These are phyloP conservation scores for Neonothopanus nambi DNA, from an alignment of 1,284 basidiomycete genomes.

Conservation along the genomic window DNA sequence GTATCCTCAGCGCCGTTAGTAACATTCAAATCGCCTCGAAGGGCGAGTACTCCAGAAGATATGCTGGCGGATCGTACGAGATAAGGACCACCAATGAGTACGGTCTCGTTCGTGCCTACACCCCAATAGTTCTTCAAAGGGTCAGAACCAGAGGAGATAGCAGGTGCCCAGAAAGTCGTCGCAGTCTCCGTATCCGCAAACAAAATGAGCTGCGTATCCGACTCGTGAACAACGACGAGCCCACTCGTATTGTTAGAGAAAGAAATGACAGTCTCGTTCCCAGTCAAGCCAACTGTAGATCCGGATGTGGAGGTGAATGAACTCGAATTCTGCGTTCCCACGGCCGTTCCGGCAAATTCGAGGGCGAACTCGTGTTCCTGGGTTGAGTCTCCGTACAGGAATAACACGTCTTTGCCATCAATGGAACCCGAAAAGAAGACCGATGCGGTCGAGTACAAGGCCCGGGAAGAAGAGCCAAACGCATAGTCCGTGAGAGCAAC, in stretches of 20 bases:
- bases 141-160: conserved; percentile 29
- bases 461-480: conserved; percentile 51
- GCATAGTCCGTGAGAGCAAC: conserved; percentile 65
- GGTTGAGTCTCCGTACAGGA: conserved; percentile 59
- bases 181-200: conserved; percentile 64
- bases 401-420: conserved; percentile 64
- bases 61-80: conserved; percentile 34
- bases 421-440: conserved; percentile 70
- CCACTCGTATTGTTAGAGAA: conserved; percentile 57
- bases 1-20: conserved; percentile 27
- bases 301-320: background rate
- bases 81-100: conserved; percentile 20
- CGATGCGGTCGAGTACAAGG: conserved; percentile 67
- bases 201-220: conserved; percentile 62
- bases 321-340: conserved; percentile 25
- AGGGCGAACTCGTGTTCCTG: conserved; percentile 63
- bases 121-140: conserved; percentile 46
- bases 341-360: conserved; percentile 45
- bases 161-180: conserved; percentile 50
- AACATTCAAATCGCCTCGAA: conserved; percentile 49
- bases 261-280: conserved; percentile 38
- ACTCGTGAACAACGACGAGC: conserved; percentile 64
- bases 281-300: conserved; percentile 20
- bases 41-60: conserved; percentile 35
- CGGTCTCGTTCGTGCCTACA: conserved; percentile 49